Evolutionary conservation across 306 rosid genomes (phyloP).

Genomic region (Acmispon strigosus): DNA sequence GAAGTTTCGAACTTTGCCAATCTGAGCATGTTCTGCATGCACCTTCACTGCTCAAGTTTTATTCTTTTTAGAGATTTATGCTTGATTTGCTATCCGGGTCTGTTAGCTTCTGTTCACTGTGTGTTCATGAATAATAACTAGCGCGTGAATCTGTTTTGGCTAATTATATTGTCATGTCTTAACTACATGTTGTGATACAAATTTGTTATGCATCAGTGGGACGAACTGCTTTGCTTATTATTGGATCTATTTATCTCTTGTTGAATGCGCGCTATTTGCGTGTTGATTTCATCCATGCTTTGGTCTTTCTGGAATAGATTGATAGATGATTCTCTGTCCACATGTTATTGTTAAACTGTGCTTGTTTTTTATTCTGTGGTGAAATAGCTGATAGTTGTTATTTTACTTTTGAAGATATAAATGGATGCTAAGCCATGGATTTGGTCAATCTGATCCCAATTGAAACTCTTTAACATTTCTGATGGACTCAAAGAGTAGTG

Average conservation of each 20-base stretch:
- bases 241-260: constrained; percentile 20
- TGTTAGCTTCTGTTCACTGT: constrained; percentile 11
- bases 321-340: background rate
- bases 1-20: constrained; percentile 10
- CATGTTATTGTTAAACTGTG: background rate
- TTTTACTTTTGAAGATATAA: constrained; percentile 4
- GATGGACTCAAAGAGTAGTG: constrained; percentile 71
- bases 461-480: constrained; percentile 19
- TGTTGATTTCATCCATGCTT: constrained; percentile 1
- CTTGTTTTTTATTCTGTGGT: background rate
- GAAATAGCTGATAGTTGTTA: constrained; percentile 25
- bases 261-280: background rate
- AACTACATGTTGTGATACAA: background rate
- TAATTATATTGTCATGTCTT: constrained; percentile 5
- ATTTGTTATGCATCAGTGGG: background rate
- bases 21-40: constrained; percentile 41
- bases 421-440: constrained; percentile 30
- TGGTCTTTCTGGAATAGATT: background rate
- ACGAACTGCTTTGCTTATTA: constrained; percentile 12
- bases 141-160: background rate
- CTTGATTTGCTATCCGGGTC: constrained; percentile 17
- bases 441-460: constrained; percentile 32
- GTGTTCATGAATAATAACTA: constrained; percentile 10
- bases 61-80: background rate
- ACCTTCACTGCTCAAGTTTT: background rate